Evolutionary conservation across 192 early-diverging fungal species (phyloP).

Genomic region (Coemansia sp.): DNA sequence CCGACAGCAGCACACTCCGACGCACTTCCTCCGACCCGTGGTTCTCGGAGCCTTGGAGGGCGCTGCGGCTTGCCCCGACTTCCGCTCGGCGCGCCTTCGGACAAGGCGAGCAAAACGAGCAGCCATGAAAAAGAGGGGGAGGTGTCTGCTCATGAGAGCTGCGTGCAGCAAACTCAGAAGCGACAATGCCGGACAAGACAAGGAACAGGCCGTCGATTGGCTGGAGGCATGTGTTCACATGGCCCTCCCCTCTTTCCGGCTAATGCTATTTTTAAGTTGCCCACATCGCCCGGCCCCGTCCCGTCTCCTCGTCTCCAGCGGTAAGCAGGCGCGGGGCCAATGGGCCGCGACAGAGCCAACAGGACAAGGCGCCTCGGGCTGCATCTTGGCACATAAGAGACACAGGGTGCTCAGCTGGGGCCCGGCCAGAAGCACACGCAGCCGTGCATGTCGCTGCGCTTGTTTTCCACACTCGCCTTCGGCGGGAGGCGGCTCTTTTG

Average conservation of each 20-base stretch:
- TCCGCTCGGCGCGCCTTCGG: too few species aligned
- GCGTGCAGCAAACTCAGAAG: neutral
- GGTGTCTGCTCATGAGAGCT: conserved; percentile 1
- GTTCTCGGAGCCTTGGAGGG: too few species aligned
- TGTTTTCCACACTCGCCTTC: conserved; percentile 1
- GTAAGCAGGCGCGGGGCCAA: neutral
- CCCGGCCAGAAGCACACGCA: neutral
- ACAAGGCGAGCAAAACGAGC: too few species aligned
- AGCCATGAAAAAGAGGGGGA: too few species aligned
- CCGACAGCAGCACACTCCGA: too few species aligned
- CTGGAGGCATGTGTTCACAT: conserved; percentile 1
- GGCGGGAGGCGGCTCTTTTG: neutral
- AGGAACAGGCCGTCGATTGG: conserved; percentile 1
- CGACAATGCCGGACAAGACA: neutral
- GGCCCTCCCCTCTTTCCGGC: neutral
- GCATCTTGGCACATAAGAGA: conserved; percentile 4
- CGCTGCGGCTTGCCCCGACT: too few species aligned
- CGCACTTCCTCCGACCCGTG: too few species aligned
- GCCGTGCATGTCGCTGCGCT: conserved; percentile 4
- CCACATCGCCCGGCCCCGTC: neutral
- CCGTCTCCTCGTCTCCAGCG: conserved; percentile 10
- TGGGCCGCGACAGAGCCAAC: neutral
- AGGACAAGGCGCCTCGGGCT: neutral
- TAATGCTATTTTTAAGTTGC: conserved; percentile 12
- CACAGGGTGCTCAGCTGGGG: neutral